phyloP scores from a whole-genome alignment of 2,329 filamentous ascomycete genomes.

The Pseudogymnoascus sp. region DNA sequence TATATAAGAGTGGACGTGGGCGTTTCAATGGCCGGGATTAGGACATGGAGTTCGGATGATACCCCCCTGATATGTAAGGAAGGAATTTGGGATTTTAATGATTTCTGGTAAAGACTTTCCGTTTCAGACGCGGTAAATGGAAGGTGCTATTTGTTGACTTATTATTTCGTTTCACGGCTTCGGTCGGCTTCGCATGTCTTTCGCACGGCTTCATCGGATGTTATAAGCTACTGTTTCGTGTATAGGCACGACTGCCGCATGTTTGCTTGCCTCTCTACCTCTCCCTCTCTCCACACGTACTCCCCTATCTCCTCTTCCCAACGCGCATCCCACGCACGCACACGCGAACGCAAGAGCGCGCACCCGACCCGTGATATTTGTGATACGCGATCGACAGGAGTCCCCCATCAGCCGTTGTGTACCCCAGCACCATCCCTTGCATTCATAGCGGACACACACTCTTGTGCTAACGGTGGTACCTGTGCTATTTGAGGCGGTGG shows the following conservation, averaged over 20 bases:
- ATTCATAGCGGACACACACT: not conserved
- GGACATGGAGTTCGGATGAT: not conserved
- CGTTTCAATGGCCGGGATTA: not conserved
- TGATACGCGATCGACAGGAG: conserved; percentile 6
- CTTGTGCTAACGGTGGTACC: not conserved
- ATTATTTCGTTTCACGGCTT: not conserved
- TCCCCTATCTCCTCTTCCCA: not conserved
- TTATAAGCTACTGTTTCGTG: not conserved
- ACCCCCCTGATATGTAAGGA: conserved; percentile 1
- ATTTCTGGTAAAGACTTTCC: not conserved
- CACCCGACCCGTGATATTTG: not conserved
- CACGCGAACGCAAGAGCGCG: not conserved
- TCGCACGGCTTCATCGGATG: not conserved
- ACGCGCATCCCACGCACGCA: not conserved
- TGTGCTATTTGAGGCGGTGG: not conserved
- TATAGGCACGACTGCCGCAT: not conserved
- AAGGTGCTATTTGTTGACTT: not conserved
- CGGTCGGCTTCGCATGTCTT: not conserved
- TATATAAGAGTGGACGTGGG: not conserved
- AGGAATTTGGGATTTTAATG: not conserved
- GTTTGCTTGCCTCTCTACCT: not conserved
- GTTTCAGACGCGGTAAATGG: not conserved
- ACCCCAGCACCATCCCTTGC: not conserved
- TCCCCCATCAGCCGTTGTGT: not conserved
- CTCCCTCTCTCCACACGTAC: not conserved